Percentiles rank a stretch among this genome's conserved stretches.
phyloP scores from a whole-genome alignment of 2,329 filamentous ascomycete species.

The Pseudocercospora fuligena region DNA sequence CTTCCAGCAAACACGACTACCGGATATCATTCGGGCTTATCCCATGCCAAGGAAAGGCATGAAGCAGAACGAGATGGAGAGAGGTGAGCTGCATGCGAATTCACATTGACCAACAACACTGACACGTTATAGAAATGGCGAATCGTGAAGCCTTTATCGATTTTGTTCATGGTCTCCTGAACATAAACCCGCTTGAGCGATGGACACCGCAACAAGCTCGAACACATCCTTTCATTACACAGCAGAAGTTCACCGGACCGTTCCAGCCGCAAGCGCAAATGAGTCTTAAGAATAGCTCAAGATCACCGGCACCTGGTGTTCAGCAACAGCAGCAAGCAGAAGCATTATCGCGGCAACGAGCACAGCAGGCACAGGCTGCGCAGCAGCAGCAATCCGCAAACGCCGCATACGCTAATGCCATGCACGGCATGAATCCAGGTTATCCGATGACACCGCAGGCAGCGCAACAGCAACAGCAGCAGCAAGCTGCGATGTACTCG shows the following conservation, averaged over 20 bases:
- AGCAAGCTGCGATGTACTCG: constrained; percentile 70
- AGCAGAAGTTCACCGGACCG: constrained; percentile 93
- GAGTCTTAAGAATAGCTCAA: constrained; percentile 88
- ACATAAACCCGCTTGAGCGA: constrained; percentile 91
- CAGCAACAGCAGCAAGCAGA: constrained; percentile 96
- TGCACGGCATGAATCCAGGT: constrained; percentile 41
- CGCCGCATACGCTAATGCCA: constrained; percentile 36
- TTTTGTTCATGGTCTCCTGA: constrained; percentile 90
- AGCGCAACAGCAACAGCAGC: constrained; percentile 34
- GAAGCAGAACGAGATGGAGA: constrained; percentile 94
- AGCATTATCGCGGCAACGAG: constrained; percentile 88
- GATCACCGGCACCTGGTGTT: constrained; percentile 88
- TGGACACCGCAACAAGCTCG: constrained; percentile 99
- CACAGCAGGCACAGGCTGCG: constrained; percentile 58
- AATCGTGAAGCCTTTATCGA: constrained; percentile 98
- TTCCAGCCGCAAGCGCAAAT: constrained; percentile 97
- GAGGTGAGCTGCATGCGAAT: constrained; percentile 68
- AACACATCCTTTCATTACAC: constrained; percentile 96
- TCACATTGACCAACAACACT: constrained; percentile 20
- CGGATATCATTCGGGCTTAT: constrained; percentile 97
- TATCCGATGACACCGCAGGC: constrained; percentile 47
- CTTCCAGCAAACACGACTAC: constrained; percentile 90
- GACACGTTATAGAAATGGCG: constrained; percentile 78
- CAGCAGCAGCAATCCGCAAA: constrained; percentile 51
- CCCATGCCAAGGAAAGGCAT: constrained; percentile 99